Percentiles rank a stretch among this genome's conserved stretches.
Evolutionary conservation across 345 rosid species (phyloP).

Genomic region (Reutealis trisperma): DNA sequence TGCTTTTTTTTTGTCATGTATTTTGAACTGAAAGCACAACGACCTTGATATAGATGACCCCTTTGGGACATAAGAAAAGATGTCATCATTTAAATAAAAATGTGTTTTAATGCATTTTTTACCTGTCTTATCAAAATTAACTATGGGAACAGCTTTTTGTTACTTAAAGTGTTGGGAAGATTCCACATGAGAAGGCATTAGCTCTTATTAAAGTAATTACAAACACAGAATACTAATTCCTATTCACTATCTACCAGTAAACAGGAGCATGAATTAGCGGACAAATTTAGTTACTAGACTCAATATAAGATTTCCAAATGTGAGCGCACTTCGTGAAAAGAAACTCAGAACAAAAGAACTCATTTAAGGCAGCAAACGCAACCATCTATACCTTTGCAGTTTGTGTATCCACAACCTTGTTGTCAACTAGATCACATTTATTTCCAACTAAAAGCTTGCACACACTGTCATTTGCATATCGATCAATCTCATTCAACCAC

Average conservation of each 20-base stretch:
- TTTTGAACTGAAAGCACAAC: neutral
- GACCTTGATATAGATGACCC: neutral
- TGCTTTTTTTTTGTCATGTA: neutral
- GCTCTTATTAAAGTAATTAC: neutral
- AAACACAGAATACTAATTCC: neutral
- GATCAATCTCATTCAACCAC: conserved; percentile 80
- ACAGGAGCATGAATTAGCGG: neutral
- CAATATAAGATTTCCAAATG: neutral
- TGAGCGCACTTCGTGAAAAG: neutral
- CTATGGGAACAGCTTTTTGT: neutral
- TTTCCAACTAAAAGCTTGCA: conserved; percentile 88
- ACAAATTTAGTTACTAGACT: neutral
- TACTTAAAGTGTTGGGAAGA: no score
- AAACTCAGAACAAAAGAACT: neutral
- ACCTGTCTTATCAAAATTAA: neutral
- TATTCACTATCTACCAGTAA: neutral
- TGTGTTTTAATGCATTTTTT: neutral
- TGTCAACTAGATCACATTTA: conserved; percentile 77
- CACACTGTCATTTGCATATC: conserved; percentile 89
- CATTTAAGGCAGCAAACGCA: neutral
- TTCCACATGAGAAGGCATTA: no score
- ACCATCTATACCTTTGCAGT: conserved; percentile 63
- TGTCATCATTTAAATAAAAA: neutral
- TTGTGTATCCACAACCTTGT: conserved; percentile 79
- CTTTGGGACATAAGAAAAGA: neutral